Evolutionary conservation across 352 stramenopile genomes (phyloP).

Genomic region (Aphanomyces cochlioides): DNA sequence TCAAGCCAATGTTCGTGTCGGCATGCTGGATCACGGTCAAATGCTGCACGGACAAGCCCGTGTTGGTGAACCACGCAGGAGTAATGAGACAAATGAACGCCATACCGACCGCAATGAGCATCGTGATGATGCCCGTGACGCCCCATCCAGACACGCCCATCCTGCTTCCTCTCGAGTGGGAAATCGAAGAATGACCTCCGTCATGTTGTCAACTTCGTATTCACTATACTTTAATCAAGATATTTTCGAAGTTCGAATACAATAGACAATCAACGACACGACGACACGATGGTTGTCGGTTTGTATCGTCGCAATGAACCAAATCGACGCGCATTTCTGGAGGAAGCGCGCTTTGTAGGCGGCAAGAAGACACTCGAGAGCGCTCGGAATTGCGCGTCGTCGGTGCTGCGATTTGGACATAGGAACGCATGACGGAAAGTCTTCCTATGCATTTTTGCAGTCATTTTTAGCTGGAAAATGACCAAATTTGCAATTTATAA

Average conservation of each 20-base stretch:
- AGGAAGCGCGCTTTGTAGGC: too few species aligned
- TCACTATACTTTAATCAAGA: too few species aligned
- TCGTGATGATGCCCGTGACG: constrained; percentile 16
- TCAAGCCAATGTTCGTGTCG: constrained; percentile 15
- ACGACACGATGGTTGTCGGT: neutral
- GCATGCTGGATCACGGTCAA: neutral
- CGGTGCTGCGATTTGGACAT: too few species aligned
- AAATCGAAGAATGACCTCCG: constrained; percentile 3
- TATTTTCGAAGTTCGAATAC: constrained; percentile 19
- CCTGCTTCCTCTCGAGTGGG: neutral
- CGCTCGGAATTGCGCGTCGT: too few species aligned
- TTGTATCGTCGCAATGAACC: neutral
- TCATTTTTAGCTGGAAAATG: too few species aligned
- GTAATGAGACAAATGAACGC: constrained; percentile 10
- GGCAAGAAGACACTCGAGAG: too few species aligned
- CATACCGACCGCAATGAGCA: constrained; percentile 16
- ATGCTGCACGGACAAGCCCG: neutral
- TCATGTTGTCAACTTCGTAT: too few species aligned
- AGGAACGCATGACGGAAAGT: too few species aligned
- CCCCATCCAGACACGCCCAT: constrained; percentile 25
- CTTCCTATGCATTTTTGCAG: too few species aligned
- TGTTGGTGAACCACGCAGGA: constrained; percentile 20
- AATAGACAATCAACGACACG: neutral
- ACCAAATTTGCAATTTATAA: too few species aligned
- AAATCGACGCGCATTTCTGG: too few species aligned